Percentiles rank a stretch among this genome's conserved stretches.
phyloP scores from a whole-genome alignment of 495 filamentous ascomycete genomes.

The Podospora bellae-mahoneyi region DNA sequence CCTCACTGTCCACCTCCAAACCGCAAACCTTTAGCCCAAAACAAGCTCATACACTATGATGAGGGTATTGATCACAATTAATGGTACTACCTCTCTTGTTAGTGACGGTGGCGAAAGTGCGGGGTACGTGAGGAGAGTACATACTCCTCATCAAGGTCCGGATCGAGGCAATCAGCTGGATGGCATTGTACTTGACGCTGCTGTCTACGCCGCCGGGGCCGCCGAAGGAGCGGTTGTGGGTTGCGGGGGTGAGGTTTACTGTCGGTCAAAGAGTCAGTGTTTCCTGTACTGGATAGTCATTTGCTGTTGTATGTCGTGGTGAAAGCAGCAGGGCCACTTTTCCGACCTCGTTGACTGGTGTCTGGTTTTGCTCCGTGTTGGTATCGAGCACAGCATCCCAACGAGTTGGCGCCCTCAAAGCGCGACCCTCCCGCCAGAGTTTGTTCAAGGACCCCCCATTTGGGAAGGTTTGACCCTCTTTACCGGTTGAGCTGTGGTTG shows the following conservation, averaged over 20 bases:
- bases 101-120: not conserved
- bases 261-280: not conserved
- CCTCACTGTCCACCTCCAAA: no score
- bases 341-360: no score
- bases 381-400: no score
- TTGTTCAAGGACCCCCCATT: no score
- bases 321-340: no score
- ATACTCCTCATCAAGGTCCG: slow-evolving; percentile 92
- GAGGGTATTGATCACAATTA: slow-evolving; percentile 87
- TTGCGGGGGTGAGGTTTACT: slow-evolving; percentile 76
- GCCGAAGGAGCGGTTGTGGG: slow-evolving; percentile 71
- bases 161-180: slow-evolving; percentile 87
- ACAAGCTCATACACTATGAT: slow-evolving; percentile 88
- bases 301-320: no score
- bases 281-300: no score
- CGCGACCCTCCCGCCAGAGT: no score
- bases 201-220: slow-evolving; percentile 54
- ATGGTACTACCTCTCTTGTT: slow-evolving; percentile 61
- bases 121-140: slow-evolving; percentile 33
- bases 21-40: slow-evolving; percentile 60
- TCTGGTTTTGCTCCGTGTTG: no score
- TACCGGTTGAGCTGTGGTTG: no score
- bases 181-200: slow-evolving; percentile 80
- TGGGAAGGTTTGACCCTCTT: no score
- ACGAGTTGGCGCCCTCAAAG: no score